Evolutionary conservation across 345 rosid genomes (phyloP).

Genomic region (Linum trigynum): DNA sequence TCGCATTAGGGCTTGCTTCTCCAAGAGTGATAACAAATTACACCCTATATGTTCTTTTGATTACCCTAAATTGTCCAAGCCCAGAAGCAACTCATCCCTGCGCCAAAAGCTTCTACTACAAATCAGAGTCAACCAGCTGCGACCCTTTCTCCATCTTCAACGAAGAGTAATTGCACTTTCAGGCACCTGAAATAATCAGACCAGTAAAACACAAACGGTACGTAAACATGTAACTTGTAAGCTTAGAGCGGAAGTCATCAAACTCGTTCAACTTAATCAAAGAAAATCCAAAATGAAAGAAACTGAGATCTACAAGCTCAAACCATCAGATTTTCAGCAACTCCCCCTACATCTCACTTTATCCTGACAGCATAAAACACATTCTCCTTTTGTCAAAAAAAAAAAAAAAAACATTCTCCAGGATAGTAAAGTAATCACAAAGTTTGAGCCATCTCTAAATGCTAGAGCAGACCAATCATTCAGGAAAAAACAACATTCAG

Average conservation of each 20-base stretch:
- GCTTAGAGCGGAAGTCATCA: background rate
- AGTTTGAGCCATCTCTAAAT: too few relatives aligned
- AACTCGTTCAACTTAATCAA: background rate
- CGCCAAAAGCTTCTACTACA: background rate
- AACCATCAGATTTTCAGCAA: too few relatives aligned
- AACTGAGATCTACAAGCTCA: background rate
- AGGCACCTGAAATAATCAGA: constrained; percentile 45
- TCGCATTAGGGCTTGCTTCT: background rate
- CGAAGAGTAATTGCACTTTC: constrained; percentile 70
- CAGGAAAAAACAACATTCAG: too few relatives aligned
- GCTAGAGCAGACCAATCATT: too few relatives aligned
- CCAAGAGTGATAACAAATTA: background rate
- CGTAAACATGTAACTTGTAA: too few relatives aligned
- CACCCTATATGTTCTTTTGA: background rate
- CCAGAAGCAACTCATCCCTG: background rate
- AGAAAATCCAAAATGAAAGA: background rate
- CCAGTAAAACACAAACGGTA: background rate
- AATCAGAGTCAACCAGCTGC: constrained; percentile 46
- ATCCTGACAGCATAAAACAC: too few relatives aligned
- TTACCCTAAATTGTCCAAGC: background rate
- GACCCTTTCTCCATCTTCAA: constrained; percentile 89
- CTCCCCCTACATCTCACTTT: too few relatives aligned
- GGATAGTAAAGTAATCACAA: too few relatives aligned
- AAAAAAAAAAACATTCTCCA: too few relatives aligned
- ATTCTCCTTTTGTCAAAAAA: too few relatives aligned